Base-by-base conservation (phyloP, 495 filamentous ascomycete species). In the Penicillium malachiteum region DNA sequence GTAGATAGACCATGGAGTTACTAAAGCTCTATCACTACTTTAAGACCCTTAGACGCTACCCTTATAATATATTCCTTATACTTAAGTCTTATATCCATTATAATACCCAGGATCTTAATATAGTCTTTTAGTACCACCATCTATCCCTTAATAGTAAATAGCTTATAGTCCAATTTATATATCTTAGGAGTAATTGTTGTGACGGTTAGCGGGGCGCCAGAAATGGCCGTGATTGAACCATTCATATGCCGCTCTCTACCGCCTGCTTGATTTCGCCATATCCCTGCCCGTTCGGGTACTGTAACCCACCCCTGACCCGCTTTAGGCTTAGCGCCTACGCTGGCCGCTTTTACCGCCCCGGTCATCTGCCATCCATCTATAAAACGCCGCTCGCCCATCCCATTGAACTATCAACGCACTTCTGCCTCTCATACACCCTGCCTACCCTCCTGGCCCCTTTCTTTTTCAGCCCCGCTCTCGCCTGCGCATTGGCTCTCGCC, bases 31-130 rank as follows among this genome's bases (percentile, higher is more conserved):
- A 69, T 67, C 37, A 57, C 59, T 43, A 54, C 66, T 31, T 55
- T 32, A 1, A 71, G 45, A 48, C 68, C 59, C 42, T 66, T 71
- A 14, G 63, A 64, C 12, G 63, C 58, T 37, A 55, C 65, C 48
- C 54, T 59, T 35, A 41, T 47, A n/a, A 59, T 59, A 51, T 59
- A 35, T 44, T 59, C 57, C 59, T 66, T 61, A 37, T 61, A 65
- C 17, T 65, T 65, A 5, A 61, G 59, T 56, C 41, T 63, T n/a
- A 53, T 50, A 44, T 66, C 60, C 42, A 60, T 63, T 2, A 42
- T 5, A 5, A 42, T 5, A 17, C 39, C 39, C 39, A 42, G 16
- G 33, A 60, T 55, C 50, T 64, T 64, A 33, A 60, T 46, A 30
- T 57, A 6, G 30, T 64, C 53, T 31, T 56, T 60, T 7, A 54